Conservation (phyloP, 2,329 filamentous ascomycete genomes). For the Bretziella fagacearum region DNA sequence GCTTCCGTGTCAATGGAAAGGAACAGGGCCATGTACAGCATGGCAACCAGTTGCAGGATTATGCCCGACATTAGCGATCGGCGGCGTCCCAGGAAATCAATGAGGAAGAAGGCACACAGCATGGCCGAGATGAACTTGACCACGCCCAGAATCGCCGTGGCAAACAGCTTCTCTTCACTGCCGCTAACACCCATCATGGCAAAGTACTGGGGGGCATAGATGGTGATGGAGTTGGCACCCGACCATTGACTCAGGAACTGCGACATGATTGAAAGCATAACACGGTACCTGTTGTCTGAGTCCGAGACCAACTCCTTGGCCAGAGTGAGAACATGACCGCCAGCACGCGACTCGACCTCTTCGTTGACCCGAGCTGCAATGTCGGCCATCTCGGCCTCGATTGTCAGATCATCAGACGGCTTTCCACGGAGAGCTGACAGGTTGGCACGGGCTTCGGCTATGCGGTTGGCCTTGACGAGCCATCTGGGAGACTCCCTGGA, state of each 20-base stretch:
- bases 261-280: conserved; percentile 50
- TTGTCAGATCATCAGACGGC: conserved; percentile 44
- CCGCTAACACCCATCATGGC: conserved; percentile 52
- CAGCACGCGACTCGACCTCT: conserved; percentile 54
- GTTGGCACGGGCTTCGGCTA: conserved; percentile 38
- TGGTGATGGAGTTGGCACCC: conserved; percentile 55
- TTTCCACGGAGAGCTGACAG: conserved; percentile 46
- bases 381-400: conserved; percentile 26
- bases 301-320: conserved; percentile 52
- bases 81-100: conserved; percentile 65
- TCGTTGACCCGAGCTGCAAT: conserved; percentile 51
- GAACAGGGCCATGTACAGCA: conserved; percentile 46
- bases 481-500: conserved; percentile 55
- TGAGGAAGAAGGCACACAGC: conserved; percentile 58
- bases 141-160: conserved; percentile 60
- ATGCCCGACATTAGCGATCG: conserved; percentile 45
- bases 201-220: conserved; percentile 62
- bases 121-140: conserved; percentile 53
- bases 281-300: conserved; percentile 53
- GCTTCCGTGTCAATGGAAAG: conserved; percentile 30
- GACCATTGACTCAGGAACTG: conserved; percentile 62
- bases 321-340: conserved; percentile 45
- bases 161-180: conserved; percentile 49
- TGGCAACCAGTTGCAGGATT: conserved; percentile 39
- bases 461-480: conserved; percentile 46